These are phyloP conservation scores for Furcasterigmium furcatum DNA, from an alignment of 2,329 filamentous ascomycete species.

Conservation along the genomic window DNA sequence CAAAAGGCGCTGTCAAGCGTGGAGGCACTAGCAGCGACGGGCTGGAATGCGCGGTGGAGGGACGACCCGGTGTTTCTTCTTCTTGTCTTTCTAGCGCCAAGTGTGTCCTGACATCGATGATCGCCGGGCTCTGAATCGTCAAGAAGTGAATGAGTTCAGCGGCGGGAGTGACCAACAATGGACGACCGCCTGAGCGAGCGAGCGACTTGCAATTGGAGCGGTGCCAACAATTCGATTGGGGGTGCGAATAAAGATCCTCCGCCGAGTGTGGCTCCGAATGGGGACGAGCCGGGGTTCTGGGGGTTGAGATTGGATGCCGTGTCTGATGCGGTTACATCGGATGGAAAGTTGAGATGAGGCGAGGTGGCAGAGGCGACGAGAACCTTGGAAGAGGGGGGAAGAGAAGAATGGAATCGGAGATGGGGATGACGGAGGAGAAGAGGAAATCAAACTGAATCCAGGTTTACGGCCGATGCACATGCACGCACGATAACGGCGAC, in stretches of 20 bases:
- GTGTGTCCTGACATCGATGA: neutral
- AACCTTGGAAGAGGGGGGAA: neutral
- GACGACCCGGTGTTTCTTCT: neutral
- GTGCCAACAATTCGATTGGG: too few species aligned
- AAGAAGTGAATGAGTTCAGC: neutral
- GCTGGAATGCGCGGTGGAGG: neutral
- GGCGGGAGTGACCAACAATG: neutral
- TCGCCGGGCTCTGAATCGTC: too few species aligned
- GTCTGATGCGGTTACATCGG: slow-evolving; percentile 3
- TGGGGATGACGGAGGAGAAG: neutral
- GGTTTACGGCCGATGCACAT: too few species aligned
- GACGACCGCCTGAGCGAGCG: too few species aligned
- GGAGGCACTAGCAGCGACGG: neutral
- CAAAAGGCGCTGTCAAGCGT: neutral
- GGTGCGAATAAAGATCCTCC: too few species aligned
- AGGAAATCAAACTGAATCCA: too few species aligned
- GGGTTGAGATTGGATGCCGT: slow-evolving; percentile 3
- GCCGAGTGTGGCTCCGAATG: neutral
- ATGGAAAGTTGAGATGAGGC: slow-evolving; percentile 1
- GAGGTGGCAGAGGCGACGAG: neutral
- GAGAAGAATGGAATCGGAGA: neutral
- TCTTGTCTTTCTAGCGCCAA: neutral
- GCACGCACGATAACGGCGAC: too few species aligned
- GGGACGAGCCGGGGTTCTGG: neutral
- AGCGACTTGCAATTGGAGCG: too few species aligned